Evolutionary conservation across 371 early-diverging fungal genomes (phyloP).

Genomic region (Capniomyces stellatus): DNA sequence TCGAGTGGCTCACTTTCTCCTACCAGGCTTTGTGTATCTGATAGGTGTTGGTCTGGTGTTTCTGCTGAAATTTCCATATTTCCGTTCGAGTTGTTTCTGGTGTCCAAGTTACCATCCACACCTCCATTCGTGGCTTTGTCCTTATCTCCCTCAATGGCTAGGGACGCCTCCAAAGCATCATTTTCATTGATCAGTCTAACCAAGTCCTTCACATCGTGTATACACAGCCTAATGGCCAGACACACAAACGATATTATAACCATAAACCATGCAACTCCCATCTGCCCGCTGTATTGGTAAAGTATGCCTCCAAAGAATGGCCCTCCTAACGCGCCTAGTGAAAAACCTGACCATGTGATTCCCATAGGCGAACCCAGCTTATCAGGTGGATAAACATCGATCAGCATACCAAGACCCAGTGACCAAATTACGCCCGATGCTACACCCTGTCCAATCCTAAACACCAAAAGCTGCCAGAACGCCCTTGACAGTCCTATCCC

Average conservation of each 20-base stretch:
- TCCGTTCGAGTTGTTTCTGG: not conserved
- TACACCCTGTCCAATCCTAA: slow-evolving; percentile 59
- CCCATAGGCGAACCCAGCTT: slow-evolving; percentile 62
- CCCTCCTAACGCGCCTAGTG: slow-evolving; percentile 39
- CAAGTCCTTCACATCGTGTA: slow-evolving; percentile 11
- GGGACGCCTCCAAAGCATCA: not conserved
- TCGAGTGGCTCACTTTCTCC: not conserved
- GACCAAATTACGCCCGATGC: slow-evolving; percentile 67
- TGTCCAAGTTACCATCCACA: not conserved
- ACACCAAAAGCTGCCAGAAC: slow-evolving; percentile 47
- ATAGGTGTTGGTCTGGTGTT: not conserved
- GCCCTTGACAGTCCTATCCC: slow-evolving; percentile 46
- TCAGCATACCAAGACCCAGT: slow-evolving; percentile 53
- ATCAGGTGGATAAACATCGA: slow-evolving; percentile 52
- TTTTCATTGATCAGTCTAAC: slow-evolving; percentile 1
- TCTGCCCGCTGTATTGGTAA: slow-evolving; percentile 41
- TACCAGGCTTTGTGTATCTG: not conserved
- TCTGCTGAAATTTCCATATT: not conserved
- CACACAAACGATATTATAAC: slow-evolving; percentile 44
- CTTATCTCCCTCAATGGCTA: not conserved
- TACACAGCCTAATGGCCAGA: slow-evolving; percentile 30
- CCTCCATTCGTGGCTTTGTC: not conserved
- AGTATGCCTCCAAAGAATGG: slow-evolving; percentile 62
- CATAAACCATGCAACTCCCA: slow-evolving; percentile 56
- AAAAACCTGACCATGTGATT: slow-evolving; percentile 45